Base-by-base conservation (phyloP, 345 rosid species). In the Brassica juncea region DNA sequence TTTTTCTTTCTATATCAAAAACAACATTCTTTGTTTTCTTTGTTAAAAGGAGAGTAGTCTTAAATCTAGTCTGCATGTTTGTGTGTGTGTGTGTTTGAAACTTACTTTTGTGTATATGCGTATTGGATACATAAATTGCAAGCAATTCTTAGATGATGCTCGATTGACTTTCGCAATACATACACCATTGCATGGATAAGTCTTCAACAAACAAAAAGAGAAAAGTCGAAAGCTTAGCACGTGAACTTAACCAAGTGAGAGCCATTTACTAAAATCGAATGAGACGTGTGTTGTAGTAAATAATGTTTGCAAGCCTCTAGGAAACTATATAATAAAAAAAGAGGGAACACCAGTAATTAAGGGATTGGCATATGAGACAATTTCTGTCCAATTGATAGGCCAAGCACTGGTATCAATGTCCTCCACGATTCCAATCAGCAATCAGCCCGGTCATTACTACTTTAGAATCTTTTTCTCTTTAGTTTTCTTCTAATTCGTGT, bases 401-500 rank as follows among this genome's bases (percentile, higher is more conserved):
- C 74, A 68, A 58, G 52, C 71, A 68, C 66, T 15, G 47, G 66
- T 80, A 42, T 74, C 66, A 28, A 37, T 62, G 79, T 74, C 25
- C 32, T 63, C 21, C 75, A 80, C 37, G 28, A 63, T 19, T 27
- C 82, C 75, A 68, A 74, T 73, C 65, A 73, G 63, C 19, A 19
- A 19, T 19, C 19, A 19, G 19, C 58, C 25, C 9, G 52, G 59
- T 66, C 39, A 4, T 7, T 60, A 68, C 59, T 73, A 8, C 52
- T 67, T 73, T 61, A 27, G 12, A 73, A 32, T 57, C 39, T 21
- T 66, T 15, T 11, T 60, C 7, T 10, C 25, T 30, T 28, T 54
- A 14, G 60, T 11, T 59, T 42, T 60, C 15, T 7, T 76, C n/a
- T 23, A 9, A 32, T 37, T 71, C 47, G 55, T 66, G 27, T 66